Evolutionary conservation across 768 basidiomycete genomes (phyloP), one percentile per base, ranked within the genome.

Genomic region (Coprinopsis marcescibilis): DNA sequence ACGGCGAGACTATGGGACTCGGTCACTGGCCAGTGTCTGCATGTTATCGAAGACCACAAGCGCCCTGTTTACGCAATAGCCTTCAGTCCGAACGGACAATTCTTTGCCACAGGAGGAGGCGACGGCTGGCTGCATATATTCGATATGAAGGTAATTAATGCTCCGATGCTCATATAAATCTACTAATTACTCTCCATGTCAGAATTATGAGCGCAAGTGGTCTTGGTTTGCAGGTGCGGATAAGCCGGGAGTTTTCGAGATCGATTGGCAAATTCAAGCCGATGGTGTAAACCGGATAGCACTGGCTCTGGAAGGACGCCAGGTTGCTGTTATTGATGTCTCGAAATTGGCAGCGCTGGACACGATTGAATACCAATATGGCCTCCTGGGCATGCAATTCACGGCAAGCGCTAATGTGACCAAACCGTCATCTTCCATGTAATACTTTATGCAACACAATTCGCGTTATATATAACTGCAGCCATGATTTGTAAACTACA

Each of bases 1-100:
- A 87, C 89, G 1, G 78, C 85, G 3, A 79, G 88, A 33, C 53
- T 95, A 24, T 95, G 91, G 91, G 85, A 93, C 62, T 78, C 82
- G 2, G 73, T 76, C 36, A 83, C 83, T 0, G 89, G 89, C 23
- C 73, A 78, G 35, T 93, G 90, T 59, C 61, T 89, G 26, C 73
- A 80, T 50, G 70, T 81, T 15, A 83, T 95, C 57, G 61, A 63
- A 4, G 85, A 89, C 52, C 87, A 91, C 64, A 78, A 68, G 52
- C 75, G 77, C 25, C 76, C 82, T 19, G 77, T 92, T 27, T 93
- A 84, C 60, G 76, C 85, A 1, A 57, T 92, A 23, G 66, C 79
- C 4, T 90, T 90, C 62, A 85, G 84, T 56, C 88, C 89, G 0
- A 73, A 80, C 41, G 87, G 89, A 0, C 68, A 69, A 39, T 81